Evolutionary conservation across 305 asterid genomes (phyloP).

Genomic region (Nicotiana rustica): DNA sequence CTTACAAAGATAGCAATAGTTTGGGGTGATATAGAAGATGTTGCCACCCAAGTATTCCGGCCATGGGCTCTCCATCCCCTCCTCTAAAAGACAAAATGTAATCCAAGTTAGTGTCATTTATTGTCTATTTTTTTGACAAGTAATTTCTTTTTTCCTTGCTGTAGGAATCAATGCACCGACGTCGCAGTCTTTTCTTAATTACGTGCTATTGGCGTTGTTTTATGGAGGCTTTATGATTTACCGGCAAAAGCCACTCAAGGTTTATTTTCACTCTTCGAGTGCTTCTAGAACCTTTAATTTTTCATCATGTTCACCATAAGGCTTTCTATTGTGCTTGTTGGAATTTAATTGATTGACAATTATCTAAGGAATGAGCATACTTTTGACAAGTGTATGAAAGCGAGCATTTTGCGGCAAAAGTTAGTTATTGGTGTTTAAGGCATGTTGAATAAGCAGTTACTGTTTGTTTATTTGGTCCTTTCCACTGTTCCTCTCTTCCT

Average conservation of each 20-base stretch:
- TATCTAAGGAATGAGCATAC: not conserved
- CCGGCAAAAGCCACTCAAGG: constrained; percentile 83
- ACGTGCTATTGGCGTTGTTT: constrained; percentile 75
- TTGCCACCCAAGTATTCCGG: not conserved
- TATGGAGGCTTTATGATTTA: constrained; percentile 82
- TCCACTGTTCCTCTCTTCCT: too few relatives aligned
- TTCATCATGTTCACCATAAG: constrained; percentile 3
- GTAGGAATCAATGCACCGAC: constrained; percentile 97
- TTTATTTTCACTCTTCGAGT: constrained; percentile 41
- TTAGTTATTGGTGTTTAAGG: not conserved
- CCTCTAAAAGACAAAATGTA: not conserved
- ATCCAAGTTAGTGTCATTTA: not conserved
- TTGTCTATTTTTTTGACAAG: constrained; percentile 1
- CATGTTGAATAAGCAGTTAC: constrained; percentile 22
- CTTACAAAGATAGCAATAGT: not conserved
- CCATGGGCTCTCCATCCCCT: not conserved
- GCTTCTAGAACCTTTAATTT: not conserved
- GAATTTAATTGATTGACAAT: not conserved
- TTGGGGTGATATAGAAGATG: constrained; percentile 10
- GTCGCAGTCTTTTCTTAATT: constrained; percentile 93
- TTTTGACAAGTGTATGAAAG: constrained; percentile 21
- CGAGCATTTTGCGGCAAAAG: constrained; percentile 10
- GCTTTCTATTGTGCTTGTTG: not conserved
- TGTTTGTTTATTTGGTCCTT: too few relatives aligned
- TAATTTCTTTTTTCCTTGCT: constrained; percentile 25